phyloP scores from a whole-genome alignment of 345 rosid species.

The Streptanthus diversifolius region DNA sequence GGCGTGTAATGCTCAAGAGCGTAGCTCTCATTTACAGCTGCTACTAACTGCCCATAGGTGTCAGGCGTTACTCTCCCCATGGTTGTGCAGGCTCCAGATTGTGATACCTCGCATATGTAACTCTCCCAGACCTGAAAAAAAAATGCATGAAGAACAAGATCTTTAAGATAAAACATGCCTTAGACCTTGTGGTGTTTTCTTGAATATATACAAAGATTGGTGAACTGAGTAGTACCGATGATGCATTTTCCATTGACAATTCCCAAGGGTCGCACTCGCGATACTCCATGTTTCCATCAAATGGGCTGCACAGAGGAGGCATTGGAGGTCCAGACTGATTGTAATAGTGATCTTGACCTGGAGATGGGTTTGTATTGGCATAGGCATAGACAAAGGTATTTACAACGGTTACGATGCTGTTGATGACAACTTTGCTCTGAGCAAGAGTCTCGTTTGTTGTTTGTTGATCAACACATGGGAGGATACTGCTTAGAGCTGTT shows the following conservation, averaged over 20 bases:
- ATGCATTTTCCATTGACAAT: constrained; percentile 75
- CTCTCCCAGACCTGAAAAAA: constrained; percentile 67
- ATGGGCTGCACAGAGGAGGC: constrained; percentile 90
- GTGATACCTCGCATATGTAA: constrained; percentile 55
- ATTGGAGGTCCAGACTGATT: constrained; percentile 85
- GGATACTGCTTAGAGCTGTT: constrained; percentile 86
- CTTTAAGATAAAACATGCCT: background rate
- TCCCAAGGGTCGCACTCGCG: constrained; percentile 62
- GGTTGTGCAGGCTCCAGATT: constrained; percentile 51
- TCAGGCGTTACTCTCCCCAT: constrained; percentile 82
- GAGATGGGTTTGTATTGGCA: constrained; percentile 75
- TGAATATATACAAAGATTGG: background rate
- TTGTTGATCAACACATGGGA: constrained; percentile 86
- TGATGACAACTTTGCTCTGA: constrained; percentile 91
- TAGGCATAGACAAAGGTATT: constrained; percentile 72
- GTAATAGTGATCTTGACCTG: constrained; percentile 45
- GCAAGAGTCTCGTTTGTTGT: constrained; percentile 85
- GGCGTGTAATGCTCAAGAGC: constrained; percentile 90
- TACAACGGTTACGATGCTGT: constrained; percentile 67
- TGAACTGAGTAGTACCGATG: constrained; percentile 45
- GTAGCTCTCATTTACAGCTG: constrained; percentile 77
- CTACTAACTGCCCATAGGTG: constrained; percentile 51
- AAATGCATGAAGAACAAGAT: background rate
- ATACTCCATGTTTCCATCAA: constrained; percentile 53
- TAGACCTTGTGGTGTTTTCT: constrained; percentile 9